These are phyloP conservation scores for Gossypium stocksii DNA, from an alignment of 345 rosid genomes.

Conservation along the genomic window DNA sequence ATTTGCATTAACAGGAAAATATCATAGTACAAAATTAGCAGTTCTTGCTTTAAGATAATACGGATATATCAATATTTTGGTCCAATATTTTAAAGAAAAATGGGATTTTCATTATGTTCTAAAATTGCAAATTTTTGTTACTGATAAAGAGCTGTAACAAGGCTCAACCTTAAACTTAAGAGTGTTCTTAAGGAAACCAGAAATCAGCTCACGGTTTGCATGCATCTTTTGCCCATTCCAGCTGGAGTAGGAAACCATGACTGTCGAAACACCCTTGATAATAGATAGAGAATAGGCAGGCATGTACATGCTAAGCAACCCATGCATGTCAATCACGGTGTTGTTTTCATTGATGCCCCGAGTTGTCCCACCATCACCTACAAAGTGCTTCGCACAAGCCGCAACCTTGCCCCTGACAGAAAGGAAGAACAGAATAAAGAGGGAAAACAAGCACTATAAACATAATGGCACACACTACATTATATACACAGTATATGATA, in stretches of 20 bases:
- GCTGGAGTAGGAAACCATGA: conserved; percentile 97
- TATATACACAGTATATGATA: not conserved
- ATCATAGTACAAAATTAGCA: not conserved
- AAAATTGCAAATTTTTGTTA: not conserved
- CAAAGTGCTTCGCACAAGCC: conserved; percentile 94
- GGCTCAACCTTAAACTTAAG: conserved; percentile 68
- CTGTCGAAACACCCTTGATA: conserved; percentile 75
- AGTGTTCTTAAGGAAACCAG: conserved; percentile 75
- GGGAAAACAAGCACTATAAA: not conserved
- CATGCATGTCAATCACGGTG: conserved; percentile 63
- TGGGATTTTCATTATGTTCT: not conserved
- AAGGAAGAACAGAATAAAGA: conserved; percentile 7
- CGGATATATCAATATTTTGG: not conserved
- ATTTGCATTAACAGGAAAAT: conserved; percentile 14
- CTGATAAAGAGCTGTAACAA: not conserved
- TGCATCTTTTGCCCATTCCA: conserved; percentile 97
- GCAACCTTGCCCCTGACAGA: conserved; percentile 75
- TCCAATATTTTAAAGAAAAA: not conserved
- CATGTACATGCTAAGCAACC: conserved; percentile 70
- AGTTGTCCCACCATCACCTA: conserved; percentile 98
- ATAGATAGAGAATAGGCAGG: conserved; percentile 76
- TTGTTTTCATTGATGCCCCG: conserved; percentile 81
- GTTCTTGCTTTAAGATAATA: not conserved
- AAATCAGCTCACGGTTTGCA: conserved; percentile 58
- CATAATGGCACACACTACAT: not conserved